phyloP scores from a whole-genome alignment of 148 eudicot species.

The Cornus florida region DNA sequence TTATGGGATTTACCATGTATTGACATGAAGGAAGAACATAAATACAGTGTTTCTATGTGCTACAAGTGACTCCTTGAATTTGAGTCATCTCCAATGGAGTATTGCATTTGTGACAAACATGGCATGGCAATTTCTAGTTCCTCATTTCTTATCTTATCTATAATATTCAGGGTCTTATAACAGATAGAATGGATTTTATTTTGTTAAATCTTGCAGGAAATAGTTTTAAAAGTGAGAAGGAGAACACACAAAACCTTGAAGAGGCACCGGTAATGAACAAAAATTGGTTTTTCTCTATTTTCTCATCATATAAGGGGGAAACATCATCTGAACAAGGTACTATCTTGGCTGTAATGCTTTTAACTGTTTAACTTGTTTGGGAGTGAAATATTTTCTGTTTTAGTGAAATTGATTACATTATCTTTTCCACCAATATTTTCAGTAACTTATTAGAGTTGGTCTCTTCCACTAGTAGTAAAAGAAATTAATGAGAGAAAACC shows the following conservation, averaged over 20 bases:
- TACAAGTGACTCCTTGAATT: not conserved
- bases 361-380: not conserved
- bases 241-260: constrained; percentile 14
- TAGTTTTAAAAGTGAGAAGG: constrained; percentile 33
- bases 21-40: not conserved
- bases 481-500: not conserved
- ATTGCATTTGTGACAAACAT: not conserved
- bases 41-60: not conserved
- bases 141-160: not conserved
- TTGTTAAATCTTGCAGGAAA: constrained; percentile 30
- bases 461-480: not conserved
- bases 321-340: constrained; percentile 23
- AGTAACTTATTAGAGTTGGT: not conserved
- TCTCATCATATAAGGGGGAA: constrained; percentile 19
- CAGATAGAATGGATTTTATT: not conserved
- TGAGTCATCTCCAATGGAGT: not conserved
- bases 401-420: not conserved
- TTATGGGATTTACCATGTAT: not conserved
- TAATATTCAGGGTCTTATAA: not conserved
- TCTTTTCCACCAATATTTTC: not conserved
- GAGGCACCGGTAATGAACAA: constrained; percentile 24
- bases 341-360: constrained; percentile 8
- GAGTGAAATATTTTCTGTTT: not conserved
- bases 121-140: not conserved
- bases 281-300: constrained; percentile 41